Conservation (phyloP, 1,284 basidiomycete genomes). For the Peniophora sp. region DNA sequence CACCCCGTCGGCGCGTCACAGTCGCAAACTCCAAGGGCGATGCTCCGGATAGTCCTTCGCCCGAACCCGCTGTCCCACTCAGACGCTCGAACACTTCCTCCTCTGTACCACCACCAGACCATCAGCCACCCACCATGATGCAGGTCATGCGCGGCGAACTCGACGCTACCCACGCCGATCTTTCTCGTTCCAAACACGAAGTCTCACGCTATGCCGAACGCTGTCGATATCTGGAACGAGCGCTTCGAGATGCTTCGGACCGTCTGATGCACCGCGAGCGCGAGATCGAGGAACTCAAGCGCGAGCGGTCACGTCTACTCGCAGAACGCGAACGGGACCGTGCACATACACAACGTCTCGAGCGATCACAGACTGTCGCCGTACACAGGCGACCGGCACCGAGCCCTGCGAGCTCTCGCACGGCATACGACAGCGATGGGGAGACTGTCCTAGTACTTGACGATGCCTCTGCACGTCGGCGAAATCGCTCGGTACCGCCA, state of each 20-base stretch:
- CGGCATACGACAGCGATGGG: slow-evolving; percentile 5
- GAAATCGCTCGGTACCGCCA: slow-evolving; percentile 10
- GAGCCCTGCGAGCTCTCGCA: slow-evolving; percentile 6
- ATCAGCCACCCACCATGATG: slow-evolving; percentile 15
- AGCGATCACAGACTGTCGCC: not conserved
- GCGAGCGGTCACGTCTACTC: slow-evolving; percentile 29
- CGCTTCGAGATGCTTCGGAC: slow-evolving; percentile 27
- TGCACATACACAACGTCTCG: slow-evolving; percentile 6
- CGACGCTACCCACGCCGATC: slow-evolving; percentile 46
- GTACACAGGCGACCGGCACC: not conserved
- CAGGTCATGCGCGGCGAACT: slow-evolving; percentile 47
- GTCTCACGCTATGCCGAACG: slow-evolving; percentile 49
- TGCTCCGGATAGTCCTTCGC: slow-evolving; percentile 9
- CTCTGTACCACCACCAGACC: slow-evolving; percentile 2
- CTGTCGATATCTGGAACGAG: slow-evolving; percentile 50
- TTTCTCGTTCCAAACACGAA: slow-evolving; percentile 45
- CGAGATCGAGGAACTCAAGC: slow-evolving; percentile 49
- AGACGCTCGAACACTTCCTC: not conserved
- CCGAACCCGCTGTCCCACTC: slow-evolving; percentile 22
- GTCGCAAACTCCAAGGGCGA: slow-evolving; percentile 7
- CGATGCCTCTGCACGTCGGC: not conserved
- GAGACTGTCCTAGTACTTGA: not conserved
- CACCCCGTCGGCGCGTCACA: slow-evolving; percentile 9
- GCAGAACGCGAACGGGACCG: slow-evolving; percentile 22
- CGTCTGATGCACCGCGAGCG: slow-evolving; percentile 22